Conservation (phyloP, 805 yeast genomes). For the Candida arabinofermentans region DNA sequence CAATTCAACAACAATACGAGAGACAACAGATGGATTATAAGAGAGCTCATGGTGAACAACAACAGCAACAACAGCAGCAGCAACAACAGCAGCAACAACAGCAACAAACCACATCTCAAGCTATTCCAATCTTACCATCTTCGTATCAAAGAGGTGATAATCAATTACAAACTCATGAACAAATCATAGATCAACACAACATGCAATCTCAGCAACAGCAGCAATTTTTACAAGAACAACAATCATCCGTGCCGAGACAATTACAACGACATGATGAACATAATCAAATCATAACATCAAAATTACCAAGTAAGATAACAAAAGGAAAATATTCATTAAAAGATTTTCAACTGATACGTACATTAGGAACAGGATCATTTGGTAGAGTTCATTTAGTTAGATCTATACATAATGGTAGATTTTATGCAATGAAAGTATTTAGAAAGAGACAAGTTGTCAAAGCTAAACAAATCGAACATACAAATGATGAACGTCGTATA, state of each 20-base stretch:
- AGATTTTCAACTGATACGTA: conserved; percentile 55
- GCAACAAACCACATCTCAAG: neutral
- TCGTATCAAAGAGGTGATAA: neutral
- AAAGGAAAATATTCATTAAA: conserved; percentile 53
- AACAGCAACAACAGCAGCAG: neutral
- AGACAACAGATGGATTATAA: conserved; percentile 4
- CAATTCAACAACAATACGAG: conserved; percentile 5
- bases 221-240: neutral
- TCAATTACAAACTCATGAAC: neutral
- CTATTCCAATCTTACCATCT: neutral
- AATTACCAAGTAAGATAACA: conserved; percentile 32
- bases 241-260: neutral
- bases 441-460: conserved; percentile 55
- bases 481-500: conserved; percentile 61
- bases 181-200: neutral
- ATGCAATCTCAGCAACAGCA: conserved; percentile 2
- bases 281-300: conserved; percentile 1
- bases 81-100: neutral
- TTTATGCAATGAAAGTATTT: conserved; percentile 56
- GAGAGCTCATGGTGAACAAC: neutral
- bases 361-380: conserved; percentile 59
- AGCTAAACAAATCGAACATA: conserved; percentile 63
- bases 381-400: conserved; percentile 59
- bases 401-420: conserved; percentile 55
- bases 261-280: neutral